Percentiles rank a stretch among this genome's conserved stretches.
phyloP scores from a whole-genome alignment of 139 green algal genomes.

The Ostreobium quekettii region DNA sequence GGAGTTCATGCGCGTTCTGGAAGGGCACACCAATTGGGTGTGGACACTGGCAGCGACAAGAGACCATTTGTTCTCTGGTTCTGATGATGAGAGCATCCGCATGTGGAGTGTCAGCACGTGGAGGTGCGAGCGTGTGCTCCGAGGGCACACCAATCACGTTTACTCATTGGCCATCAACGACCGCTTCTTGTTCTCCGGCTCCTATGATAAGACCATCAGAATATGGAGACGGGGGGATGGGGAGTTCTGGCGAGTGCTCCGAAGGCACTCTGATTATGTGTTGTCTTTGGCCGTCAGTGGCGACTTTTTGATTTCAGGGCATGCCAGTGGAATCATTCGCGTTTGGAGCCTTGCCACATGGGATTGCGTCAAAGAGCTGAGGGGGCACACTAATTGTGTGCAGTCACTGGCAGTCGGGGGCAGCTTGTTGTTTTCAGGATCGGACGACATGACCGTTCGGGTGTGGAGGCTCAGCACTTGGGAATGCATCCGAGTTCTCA shows the following conservation, averaged over 20 bases:
- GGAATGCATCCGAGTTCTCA: background rate
- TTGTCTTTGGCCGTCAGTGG: background rate
- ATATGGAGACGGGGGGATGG: background rate
- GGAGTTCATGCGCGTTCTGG: background rate
- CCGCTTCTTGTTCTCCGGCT: constrained; percentile 1
- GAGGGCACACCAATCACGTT: background rate
- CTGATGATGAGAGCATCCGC: background rate
- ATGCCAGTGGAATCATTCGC: too few relatives aligned
- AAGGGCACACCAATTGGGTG: background rate
- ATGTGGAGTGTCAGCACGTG: background rate
- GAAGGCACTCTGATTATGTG: background rate
- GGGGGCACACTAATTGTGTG: too few relatives aligned
- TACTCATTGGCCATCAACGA: background rate
- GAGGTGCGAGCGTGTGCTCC: background rate
- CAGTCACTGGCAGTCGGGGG: too few relatives aligned
- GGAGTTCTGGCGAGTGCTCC: background rate
- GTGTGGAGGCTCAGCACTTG: too few relatives aligned
- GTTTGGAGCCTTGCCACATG: too few relatives aligned
- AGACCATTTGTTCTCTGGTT: background rate
- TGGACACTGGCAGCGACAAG: background rate
- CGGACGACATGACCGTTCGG: too few relatives aligned
- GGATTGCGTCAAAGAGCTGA: too few relatives aligned
- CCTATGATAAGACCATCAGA: constrained; percentile 1
- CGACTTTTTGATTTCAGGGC: too few relatives aligned
- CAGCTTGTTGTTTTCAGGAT: too few relatives aligned